Evolutionary conservation across 2,329 filamentous ascomycete genomes (phyloP).

Genomic region (Sporothrix phasma): DNA sequence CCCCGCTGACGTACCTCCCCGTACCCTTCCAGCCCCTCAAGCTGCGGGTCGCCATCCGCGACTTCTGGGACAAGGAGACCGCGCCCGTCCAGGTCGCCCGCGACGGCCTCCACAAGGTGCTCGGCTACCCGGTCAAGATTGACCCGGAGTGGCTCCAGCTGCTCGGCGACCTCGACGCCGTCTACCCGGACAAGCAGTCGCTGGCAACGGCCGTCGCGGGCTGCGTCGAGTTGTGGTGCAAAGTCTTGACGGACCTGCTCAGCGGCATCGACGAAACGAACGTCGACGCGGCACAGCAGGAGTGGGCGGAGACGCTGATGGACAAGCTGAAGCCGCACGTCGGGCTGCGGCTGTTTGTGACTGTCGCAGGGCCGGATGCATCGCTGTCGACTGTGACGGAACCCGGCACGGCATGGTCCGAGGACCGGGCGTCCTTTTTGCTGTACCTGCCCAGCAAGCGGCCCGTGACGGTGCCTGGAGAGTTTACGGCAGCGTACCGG

Average conservation of each 20-base stretch:
- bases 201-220: slow-evolving; percentile 31
- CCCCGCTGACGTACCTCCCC: neutral
- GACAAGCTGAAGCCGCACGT: slow-evolving; percentile 24
- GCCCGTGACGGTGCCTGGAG: slow-evolving; percentile 24
- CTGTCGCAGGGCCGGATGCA: slow-evolving; percentile 19
- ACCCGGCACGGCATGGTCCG: slow-evolving; percentile 30
- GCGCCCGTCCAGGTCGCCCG: slow-evolving; percentile 28
- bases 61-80: slow-evolving; percentile 32
- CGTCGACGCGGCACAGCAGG: slow-evolving; percentile 31
- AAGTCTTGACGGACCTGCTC: slow-evolving; percentile 31
- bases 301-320: slow-evolving; percentile 35
- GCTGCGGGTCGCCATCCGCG: slow-evolving; percentile 33
- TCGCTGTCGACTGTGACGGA: neutral
- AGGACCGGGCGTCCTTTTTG: slow-evolving; percentile 29
- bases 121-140: slow-evolving; percentile 32
- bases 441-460: slow-evolving; percentile 29
- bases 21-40: slow-evolving; percentile 30
- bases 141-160: slow-evolving; percentile 37
- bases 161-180: slow-evolving; percentile 27
- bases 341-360: slow-evolving; percentile 29
- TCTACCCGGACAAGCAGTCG: slow-evolving; percentile 32
- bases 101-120: slow-evolving; percentile 23
- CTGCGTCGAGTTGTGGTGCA: slow-evolving; percentile 32
- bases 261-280: slow-evolving; percentile 6
- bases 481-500: slow-evolving; percentile 30